Evolutionary conservation across 306 rosid species (phyloP).

Genomic region (Rosa rugosa): DNA sequence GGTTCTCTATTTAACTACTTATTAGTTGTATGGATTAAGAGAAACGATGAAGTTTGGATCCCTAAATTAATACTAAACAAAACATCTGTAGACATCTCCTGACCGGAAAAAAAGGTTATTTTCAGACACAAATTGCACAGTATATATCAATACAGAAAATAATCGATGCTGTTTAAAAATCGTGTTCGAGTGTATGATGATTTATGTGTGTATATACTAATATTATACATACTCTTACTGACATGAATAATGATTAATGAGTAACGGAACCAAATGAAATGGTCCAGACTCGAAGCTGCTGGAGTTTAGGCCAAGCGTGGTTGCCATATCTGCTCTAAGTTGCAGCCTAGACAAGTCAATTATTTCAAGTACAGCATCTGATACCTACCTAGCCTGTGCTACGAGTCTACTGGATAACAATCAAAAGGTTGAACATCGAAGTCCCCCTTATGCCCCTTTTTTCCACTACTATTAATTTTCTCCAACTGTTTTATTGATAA

Average conservation of each 20-base stretch:
- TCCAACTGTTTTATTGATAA: constrained; percentile 15
- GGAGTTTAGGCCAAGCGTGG: constrained; percentile 43
- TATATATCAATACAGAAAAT: neutral
- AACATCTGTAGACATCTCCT: neutral
- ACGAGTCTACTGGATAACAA: constrained; percentile 26
- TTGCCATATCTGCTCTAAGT: constrained; percentile 42
- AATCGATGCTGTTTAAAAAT: neutral
- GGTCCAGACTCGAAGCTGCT: constrained; percentile 31
- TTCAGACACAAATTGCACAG: neutral
- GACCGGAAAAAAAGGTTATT: neutral
- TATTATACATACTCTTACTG: no score
- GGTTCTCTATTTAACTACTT: neutral
- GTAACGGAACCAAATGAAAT: neutral
- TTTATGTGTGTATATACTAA: neutral
- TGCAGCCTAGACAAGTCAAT: constrained; percentile 30
- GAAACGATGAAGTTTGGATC: neutral
- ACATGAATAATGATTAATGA: neutral
- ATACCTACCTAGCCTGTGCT: constrained; percentile 11
- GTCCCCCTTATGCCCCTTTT: neutral
- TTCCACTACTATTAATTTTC: neutral
- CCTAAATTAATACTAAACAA: neutral
- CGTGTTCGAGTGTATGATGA: neutral
- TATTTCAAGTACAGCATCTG: constrained; percentile 13
- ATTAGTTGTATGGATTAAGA: neutral
- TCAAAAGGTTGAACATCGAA: constrained; percentile 35